Evolutionary conservation across 345 rosid genomes (phyloP).

Genomic region (Rubroshorea leprosula): DNA sequence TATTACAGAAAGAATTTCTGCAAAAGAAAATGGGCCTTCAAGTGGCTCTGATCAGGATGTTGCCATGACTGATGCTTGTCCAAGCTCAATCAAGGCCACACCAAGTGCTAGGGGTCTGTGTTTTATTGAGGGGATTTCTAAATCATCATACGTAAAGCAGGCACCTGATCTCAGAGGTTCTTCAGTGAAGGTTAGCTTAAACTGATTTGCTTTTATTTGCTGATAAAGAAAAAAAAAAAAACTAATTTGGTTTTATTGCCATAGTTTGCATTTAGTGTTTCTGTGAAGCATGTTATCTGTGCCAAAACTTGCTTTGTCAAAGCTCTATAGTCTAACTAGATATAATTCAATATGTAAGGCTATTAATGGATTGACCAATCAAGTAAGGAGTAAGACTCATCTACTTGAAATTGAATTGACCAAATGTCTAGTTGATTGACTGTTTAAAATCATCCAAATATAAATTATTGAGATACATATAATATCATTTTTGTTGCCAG

Average conservation of each 20-base stretch:
- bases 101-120: slow-evolving; percentile 60
- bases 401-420: neutral
- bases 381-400: neutral
- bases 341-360: neutral
- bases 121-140: slow-evolving; percentile 93
- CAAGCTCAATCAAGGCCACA: slow-evolving; percentile 55
- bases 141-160: slow-evolving; percentile 75
- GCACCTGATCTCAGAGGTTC: slow-evolving; percentile 86
- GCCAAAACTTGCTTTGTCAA: neutral
- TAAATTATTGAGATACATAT: no score
- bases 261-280: no score
- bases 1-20: slow-evolving; percentile 74
- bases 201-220: slow-evolving; percentile 13
- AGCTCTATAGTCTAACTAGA: neutral
- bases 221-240: no score
- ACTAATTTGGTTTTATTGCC: no score
- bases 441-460: no score
- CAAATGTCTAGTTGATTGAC: neutral
- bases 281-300: neutral
- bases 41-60: slow-evolving; percentile 77
- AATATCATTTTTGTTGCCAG: no score
- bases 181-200: slow-evolving; percentile 79
- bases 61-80: slow-evolving; percentile 86
- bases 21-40: slow-evolving; percentile 79
- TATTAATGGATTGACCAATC: neutral